Evolutionary conservation across 495 filamentous ascomycete genomes (phyloP).

Genomic region (Sphaerosporella brunnea): DNA sequence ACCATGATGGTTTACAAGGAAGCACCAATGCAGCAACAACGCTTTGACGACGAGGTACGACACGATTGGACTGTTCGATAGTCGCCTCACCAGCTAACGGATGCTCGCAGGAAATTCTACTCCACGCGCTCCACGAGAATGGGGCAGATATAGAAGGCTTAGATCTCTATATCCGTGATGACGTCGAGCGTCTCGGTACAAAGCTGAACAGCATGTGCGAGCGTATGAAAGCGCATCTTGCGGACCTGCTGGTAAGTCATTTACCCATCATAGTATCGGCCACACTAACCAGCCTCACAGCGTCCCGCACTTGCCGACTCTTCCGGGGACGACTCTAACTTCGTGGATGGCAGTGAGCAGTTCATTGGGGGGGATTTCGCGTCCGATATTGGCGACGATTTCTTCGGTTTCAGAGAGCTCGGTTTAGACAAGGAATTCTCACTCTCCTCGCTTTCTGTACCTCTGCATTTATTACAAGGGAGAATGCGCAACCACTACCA

Average conservation of each 20-base stretch:
- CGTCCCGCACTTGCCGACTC: slow-evolving; percentile 70
- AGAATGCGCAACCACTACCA: slow-evolving; percentile 68
- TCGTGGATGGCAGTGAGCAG: slow-evolving; percentile 92
- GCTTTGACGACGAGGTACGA: slow-evolving; percentile 21
- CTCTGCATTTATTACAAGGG: slow-evolving; percentile 83
- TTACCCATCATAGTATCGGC: slow-evolving; percentile 1
- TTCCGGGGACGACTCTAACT: slow-evolving; percentile 70
- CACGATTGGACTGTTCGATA: background rate
- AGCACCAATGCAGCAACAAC: slow-evolving; percentile 29
- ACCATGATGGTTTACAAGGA: slow-evolving; percentile 70
- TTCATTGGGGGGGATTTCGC: slow-evolving; percentile 94
- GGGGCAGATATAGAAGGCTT: slow-evolving; percentile 66
- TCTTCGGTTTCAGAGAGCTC: slow-evolving; percentile 94
- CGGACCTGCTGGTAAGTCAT: slow-evolving; percentile 49
- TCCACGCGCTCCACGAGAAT: slow-evolving; percentile 68
- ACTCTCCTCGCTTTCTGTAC: slow-evolving; percentile 67
- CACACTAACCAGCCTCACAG: slow-evolving; percentile 2
- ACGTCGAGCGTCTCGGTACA: slow-evolving; percentile 71
- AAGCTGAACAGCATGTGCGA: slow-evolving; percentile 77
- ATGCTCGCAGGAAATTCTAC: slow-evolving; percentile 48
- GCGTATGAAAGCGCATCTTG: slow-evolving; percentile 72
- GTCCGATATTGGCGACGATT: slow-evolving; percentile 93
- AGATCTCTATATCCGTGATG: slow-evolving; percentile 81
- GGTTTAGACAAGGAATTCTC: slow-evolving; percentile 83
- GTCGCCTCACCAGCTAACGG: slow-evolving; percentile 10